phyloP scores from a whole-genome alignment of 23 red algal genomes.

The Agarophyton chilense region DNA sequence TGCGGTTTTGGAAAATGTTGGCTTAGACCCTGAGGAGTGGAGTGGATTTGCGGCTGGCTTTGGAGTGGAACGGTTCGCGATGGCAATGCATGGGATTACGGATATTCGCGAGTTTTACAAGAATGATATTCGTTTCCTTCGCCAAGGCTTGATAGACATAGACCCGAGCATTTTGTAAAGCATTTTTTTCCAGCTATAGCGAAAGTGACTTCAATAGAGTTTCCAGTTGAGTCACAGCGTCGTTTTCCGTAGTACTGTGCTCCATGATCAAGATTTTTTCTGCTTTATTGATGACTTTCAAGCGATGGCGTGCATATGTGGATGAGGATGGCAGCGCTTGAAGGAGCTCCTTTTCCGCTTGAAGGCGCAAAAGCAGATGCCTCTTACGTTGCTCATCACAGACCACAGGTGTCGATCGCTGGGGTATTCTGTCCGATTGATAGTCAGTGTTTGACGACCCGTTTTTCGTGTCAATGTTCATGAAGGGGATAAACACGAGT shows the following conservation, averaged over 20 bases:
- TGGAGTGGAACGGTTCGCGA: slow-evolving; percentile 87
- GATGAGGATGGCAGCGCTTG: slow-evolving; percentile 5
- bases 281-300: slow-evolving; percentile 13
- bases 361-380: slow-evolving; percentile 2
- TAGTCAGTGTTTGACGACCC: not conserved
- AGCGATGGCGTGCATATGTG: slow-evolving; percentile 4
- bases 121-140: slow-evolving; percentile 69
- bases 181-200: not conserved
- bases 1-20: slow-evolving; percentile 72
- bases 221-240: not conserved
- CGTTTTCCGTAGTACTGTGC: not conserved
- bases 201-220: not conserved
- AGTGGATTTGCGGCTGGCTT: slow-evolving; percentile 86
- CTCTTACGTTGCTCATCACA: slow-evolving; percentile 2
- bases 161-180: slow-evolving; percentile 32
- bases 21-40: slow-evolving; percentile 78
- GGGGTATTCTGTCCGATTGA: not conserved
- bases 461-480: not conserved
- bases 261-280: not conserved
- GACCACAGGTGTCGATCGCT: not conserved
- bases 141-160: slow-evolving; percentile 59
- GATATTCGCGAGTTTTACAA: slow-evolving; percentile 83
- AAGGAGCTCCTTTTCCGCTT: not conserved
- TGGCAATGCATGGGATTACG: slow-evolving; percentile 79
- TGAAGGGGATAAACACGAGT: too few relatives aligned